Percentiles rank a stretch among this genome's conserved stretches.
These are phyloP conservation scores for Theileria orientalis DNA, from an alignment of 169 alveolate species.

Conservation along the genomic window DNA sequence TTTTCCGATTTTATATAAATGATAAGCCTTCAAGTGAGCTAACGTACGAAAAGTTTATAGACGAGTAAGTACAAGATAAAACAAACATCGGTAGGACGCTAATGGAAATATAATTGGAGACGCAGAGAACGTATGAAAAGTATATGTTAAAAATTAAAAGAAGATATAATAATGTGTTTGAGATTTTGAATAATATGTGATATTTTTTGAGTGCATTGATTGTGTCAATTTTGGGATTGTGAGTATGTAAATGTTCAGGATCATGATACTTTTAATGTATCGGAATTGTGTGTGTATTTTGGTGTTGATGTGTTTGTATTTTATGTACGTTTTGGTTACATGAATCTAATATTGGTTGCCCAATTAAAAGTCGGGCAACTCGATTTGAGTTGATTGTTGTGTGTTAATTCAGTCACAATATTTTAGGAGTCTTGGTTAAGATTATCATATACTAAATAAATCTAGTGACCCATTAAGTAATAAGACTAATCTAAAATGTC, in stretches of 20 bases:
- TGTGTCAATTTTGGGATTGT: background rate
- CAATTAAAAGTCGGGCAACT: constrained; percentile 12
- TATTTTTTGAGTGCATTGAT: background rate
- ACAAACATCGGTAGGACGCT: background rate
- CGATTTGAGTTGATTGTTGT: background rate
- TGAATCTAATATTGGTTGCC: constrained; percentile 4
- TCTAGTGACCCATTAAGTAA: constrained; percentile 24
- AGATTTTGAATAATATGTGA: background rate
- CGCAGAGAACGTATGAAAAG: background rate
- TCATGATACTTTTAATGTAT: too few relatives aligned
- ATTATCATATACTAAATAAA: constrained; percentile 7
- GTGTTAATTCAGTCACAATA: constrained; percentile 60
- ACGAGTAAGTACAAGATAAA: constrained; percentile 25
- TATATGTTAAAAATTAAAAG: background rate
- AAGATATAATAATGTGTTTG: background rate
- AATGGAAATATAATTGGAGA: background rate
- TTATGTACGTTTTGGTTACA: background rate
- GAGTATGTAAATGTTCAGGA: background rate
- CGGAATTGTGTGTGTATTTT: constrained; percentile 1
- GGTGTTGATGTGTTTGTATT: background rate
- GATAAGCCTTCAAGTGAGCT: constrained; percentile 18
- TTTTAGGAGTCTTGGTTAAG: constrained; percentile 55
- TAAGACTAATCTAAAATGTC: constrained; percentile 82
- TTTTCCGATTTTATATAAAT: constrained; percentile 21
- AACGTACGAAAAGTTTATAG: constrained; percentile 26